Conservation (phyloP, 2,329 filamentous ascomycete species). For the Rugonectria rugulosa region DNA sequence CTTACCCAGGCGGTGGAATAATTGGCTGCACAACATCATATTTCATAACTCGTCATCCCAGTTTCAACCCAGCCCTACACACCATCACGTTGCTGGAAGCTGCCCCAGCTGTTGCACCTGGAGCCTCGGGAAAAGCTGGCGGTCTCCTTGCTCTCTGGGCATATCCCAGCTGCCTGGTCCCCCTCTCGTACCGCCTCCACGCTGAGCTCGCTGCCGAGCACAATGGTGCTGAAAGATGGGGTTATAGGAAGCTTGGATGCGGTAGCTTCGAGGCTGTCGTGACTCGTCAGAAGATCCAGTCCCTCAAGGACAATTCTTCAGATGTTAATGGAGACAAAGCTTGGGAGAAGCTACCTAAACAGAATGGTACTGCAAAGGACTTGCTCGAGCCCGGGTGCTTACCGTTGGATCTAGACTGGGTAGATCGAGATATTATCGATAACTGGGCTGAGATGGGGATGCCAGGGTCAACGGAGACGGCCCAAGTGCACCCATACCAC, state of each 20-base stretch:
- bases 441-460: constrained; percentile 83
- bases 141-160: constrained; percentile 92
- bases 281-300: constrained; percentile 44
- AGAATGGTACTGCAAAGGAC: constrained; percentile 56
- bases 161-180: constrained; percentile 84
- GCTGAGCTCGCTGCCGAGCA: constrained; percentile 85
- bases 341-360: constrained; percentile 70
- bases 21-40: constrained; percentile 94
- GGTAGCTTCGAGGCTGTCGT: constrained; percentile 62
- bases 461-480: constrained; percentile 75
- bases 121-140: constrained; percentile 93
- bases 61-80: constrained; percentile 77
- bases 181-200: constrained; percentile 85
- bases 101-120: constrained; percentile 80
- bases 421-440: constrained; percentile 70
- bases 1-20: constrained; percentile 78
- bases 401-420: constrained; percentile 85
- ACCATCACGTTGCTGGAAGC: constrained; percentile 89
- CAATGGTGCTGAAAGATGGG: constrained; percentile 80
- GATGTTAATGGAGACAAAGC: constrained; percentile 47
- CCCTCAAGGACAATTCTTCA: constrained; percentile 35
- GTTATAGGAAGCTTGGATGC: constrained; percentile 81
- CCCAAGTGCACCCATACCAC: constrained; percentile 91
- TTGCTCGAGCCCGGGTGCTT: constrained; percentile 66
- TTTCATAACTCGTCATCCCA: constrained; percentile 85